These are phyloP conservation scores for Cytospora piceicola DNA, from an alignment of 2,329 filamentous ascomycete genomes.

Conservation along the genomic window DNA sequence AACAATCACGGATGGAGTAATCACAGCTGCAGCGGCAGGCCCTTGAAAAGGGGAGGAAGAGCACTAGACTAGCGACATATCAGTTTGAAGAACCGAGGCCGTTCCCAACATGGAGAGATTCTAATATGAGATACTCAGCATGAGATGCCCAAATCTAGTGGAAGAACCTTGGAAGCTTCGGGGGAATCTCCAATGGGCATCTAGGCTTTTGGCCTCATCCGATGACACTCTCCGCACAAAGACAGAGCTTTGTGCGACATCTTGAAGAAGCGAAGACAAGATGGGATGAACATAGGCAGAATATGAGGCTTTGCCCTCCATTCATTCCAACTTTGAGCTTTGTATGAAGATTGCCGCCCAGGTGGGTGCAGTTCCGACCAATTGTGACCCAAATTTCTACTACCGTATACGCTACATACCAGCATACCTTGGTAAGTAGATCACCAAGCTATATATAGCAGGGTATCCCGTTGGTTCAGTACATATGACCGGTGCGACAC, in stretches of 20 bases:
- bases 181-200: background rate
- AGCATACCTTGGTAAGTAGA: too few species aligned
- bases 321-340: background rate
- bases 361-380: too few species aligned
- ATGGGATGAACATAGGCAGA: background rate
- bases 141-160: background rate
- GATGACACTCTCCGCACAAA: background rate
- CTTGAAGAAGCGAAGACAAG: too few species aligned
- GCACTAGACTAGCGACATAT: background rate
- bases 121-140: background rate
- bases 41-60: slow-evolving; percentile 33
- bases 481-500: background rate
- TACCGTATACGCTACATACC: too few species aligned
- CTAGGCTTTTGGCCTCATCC: background rate
- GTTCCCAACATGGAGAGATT: background rate
- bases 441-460: too few species aligned
- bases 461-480: too few species aligned
- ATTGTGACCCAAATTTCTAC: too few species aligned
- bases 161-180: background rate
- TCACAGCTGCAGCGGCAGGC: slow-evolving; percentile 39
- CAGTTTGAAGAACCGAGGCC: background rate
- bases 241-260: too few species aligned
- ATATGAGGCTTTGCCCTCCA: background rate
- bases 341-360: too few species aligned
- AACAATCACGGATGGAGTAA: slow-evolving; percentile 61